phyloP scores from a whole-genome alignment of 2,329 filamentous ascomycete genomes.

The Fusarium neocosmosporiellum region DNA sequence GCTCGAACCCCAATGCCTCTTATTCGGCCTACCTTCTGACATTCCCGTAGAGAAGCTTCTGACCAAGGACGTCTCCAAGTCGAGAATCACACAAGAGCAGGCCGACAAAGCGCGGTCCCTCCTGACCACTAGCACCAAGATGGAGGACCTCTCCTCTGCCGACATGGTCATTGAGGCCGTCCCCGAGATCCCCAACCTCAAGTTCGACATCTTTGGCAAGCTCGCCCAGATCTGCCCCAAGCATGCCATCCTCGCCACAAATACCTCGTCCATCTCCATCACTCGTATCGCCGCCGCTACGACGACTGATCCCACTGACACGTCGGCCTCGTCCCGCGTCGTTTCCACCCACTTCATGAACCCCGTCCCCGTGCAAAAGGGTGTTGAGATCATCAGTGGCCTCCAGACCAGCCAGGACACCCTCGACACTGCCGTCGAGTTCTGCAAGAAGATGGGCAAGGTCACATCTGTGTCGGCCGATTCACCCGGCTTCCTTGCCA shows the following conservation, averaged over 20 bases:
- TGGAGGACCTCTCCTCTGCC: constrained; percentile 82
- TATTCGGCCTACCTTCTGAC: constrained; percentile 6
- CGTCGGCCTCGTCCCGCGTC: constrained; percentile 85
- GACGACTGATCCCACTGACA: constrained; percentile 80
- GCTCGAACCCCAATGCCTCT: background rate
- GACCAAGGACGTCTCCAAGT: constrained; percentile 90
- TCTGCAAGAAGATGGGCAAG: constrained; percentile 95
- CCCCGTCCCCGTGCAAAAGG: constrained; percentile 95
- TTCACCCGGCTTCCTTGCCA: constrained; percentile 93
- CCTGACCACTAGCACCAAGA: constrained; percentile 75
- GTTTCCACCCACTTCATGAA: constrained; percentile 99
- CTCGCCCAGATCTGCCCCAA: constrained; percentile 84
- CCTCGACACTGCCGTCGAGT: constrained; percentile 82
- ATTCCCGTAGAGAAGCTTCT: constrained; percentile 81
- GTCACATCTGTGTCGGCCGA: constrained; percentile 88
- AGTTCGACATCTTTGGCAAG: constrained; percentile 86
- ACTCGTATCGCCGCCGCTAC: constrained; percentile 94
- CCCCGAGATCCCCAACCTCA: constrained; percentile 89
- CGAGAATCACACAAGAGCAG: constrained; percentile 83
- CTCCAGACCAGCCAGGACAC: constrained; percentile 90
- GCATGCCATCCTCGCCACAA: constrained; percentile 93
- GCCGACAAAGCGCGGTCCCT: constrained; percentile 78
- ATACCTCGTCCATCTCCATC: constrained; percentile 98
- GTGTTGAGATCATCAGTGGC: constrained; percentile 96
- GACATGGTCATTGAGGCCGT: constrained; percentile 99